phyloP scores from a whole-genome alignment of 2,329 filamentous ascomycete species.

The Fusarium camptoceras region DNA sequence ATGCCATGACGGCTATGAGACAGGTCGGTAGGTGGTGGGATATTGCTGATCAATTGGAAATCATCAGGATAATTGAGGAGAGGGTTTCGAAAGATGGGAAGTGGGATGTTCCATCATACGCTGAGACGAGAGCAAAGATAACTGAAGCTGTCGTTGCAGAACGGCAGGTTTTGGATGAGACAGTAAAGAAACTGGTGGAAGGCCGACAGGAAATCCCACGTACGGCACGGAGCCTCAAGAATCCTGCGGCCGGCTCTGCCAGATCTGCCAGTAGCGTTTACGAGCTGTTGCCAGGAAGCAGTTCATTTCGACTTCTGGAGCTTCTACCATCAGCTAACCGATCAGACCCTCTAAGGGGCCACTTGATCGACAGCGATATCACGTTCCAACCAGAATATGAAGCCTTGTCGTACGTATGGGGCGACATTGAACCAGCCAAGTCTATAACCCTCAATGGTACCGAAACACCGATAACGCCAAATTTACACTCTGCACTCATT shows the following conservation, averaged over 20 bases:
- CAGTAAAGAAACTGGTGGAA: neutral
- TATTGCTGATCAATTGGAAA: neutral
- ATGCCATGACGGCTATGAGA: neutral
- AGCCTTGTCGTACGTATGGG: constrained; percentile 30
- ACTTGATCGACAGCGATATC: constrained; percentile 8
- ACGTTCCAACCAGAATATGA: constrained; percentile 24
- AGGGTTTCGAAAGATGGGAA: neutral
- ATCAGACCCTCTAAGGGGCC: neutral
- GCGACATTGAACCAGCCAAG: neutral
- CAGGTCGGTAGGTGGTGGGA: rapidly evolving
- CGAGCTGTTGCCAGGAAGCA: neutral
- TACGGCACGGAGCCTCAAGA: rapidly evolving
- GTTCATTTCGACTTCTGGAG: constrained; percentile 13
- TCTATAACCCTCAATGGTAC: neutral
- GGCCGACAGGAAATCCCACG: neutral
- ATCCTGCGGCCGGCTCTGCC: neutral
- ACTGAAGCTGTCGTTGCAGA: rapidly evolving
- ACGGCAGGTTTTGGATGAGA: neutral
- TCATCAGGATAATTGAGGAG: neutral
- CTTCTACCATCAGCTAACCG: neutral
- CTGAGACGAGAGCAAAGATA: neutral
- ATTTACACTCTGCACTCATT: constrained; percentile 9
- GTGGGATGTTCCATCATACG: neutral
- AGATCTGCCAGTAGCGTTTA: neutral
- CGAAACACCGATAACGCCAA: neutral